These are phyloP conservation scores for Diaporthe sp. DNA, from an alignment of 2,329 filamentous ascomycete genomes.

Conservation along the genomic window DNA sequence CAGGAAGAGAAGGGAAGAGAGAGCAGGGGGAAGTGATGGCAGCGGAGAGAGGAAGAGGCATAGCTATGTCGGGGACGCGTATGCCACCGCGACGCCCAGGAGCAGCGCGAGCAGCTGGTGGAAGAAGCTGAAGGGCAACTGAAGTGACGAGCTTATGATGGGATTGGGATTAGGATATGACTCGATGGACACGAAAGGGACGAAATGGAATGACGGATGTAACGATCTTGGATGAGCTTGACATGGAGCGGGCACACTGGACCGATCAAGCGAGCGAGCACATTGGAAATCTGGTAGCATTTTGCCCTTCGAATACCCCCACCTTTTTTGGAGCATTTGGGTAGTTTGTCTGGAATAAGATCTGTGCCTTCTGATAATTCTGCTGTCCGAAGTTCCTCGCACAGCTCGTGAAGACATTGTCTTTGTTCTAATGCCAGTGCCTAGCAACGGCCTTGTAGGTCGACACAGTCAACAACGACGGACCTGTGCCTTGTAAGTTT, in stretches of 20 bases:
- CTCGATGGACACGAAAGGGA: slow-evolving; percentile 12
- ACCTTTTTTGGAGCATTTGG: slow-evolving; percentile 17
- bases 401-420: neutral
- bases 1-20: slow-evolving; percentile 45
- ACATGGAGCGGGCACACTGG: neutral
- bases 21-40: slow-evolving; percentile 61
- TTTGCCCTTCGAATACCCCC: slow-evolving; percentile 32
- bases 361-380: neutral
- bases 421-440: neutral
- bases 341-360: slow-evolving; percentile 6
- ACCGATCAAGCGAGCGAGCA: neutral
- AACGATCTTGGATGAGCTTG: slow-evolving; percentile 5
- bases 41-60: slow-evolving; percentile 56
- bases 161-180: neutral
- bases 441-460: neutral
- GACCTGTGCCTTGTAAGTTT: neutral
- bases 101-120: slow-evolving; percentile 64
- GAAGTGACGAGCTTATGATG: slow-evolving; percentile 29
- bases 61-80: slow-evolving; percentile 57
- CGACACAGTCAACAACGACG: neutral
- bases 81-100: slow-evolving; percentile 60
- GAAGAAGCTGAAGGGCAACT: slow-evolving; percentile 64
- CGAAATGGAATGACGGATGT: slow-evolving; percentile 12
- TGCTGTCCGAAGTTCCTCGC: neutral
- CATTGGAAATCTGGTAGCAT: slow-evolving; percentile 25